phyloP scores from a whole-genome alignment of 129 eudicot genomes.

The Tagetes erecta region DNA sequence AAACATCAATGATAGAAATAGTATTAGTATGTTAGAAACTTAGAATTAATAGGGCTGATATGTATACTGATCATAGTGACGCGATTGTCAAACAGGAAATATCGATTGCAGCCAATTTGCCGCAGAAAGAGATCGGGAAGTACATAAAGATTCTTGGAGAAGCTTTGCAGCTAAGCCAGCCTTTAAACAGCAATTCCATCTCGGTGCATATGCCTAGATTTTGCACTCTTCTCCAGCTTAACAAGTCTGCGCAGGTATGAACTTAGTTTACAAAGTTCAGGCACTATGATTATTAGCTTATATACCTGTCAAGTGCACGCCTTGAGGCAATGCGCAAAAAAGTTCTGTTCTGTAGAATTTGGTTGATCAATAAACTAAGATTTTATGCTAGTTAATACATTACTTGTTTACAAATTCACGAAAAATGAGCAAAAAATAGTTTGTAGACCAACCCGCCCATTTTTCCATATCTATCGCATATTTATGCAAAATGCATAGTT shows the following conservation, averaged over 20 bases:
- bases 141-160: conserved; percentile 99
- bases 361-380: not conserved
- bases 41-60: too few relatives aligned
- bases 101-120: conserved; percentile 92
- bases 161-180: conserved; percentile 96
- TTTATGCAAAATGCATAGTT: not conserved
- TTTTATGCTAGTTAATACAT: not conserved
- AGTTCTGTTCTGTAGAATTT: too few relatives aligned
- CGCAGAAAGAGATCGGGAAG: conserved; percentile 98
- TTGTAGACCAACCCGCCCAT: not conserved
- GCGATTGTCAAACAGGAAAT: conserved; percentile 66
- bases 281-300: not conserved
- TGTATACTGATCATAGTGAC: not conserved
- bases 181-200: conserved; percentile 96
- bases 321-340: not conserved
- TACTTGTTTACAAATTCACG: not conserved
- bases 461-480: not conserved
- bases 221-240: conserved; percentile 97
- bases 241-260: conserved; percentile 95
- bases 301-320: not conserved
- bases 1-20: too few relatives aligned
- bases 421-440: not conserved
- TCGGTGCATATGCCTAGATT: conserved; percentile 99
- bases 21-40: too few relatives aligned
- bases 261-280: not conserved